Conservation (phyloP, 2,329 filamentous ascomycete species). For the Graphilbum fragrans region DNA sequence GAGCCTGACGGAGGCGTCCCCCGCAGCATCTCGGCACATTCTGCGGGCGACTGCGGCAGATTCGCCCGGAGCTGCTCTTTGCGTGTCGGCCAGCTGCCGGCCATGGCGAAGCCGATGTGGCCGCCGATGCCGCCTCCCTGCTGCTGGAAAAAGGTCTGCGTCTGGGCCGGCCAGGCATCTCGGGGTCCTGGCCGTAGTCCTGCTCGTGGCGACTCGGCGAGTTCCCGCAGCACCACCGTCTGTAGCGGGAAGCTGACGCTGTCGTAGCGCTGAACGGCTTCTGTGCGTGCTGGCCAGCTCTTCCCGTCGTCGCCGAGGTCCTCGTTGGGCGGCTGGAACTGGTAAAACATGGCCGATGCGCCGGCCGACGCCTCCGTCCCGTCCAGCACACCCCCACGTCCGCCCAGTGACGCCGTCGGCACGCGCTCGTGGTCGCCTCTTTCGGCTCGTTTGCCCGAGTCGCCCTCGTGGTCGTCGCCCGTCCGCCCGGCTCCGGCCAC, state of each 20-base stretch:
- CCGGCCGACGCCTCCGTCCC: too few species aligned
- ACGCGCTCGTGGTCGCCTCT: background rate
- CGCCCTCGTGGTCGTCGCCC: background rate
- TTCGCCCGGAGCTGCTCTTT: conserved; percentile 21
- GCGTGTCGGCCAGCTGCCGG: conserved; percentile 30
- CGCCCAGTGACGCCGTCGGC: too few species aligned
- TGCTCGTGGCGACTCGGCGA: background rate
- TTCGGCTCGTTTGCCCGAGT: background rate
- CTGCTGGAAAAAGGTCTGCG: background rate
- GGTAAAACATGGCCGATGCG: background rate
- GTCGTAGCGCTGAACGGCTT: too few species aligned
- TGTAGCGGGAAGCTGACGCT: background rate
- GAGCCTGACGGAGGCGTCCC: background rate
- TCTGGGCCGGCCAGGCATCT: background rate
- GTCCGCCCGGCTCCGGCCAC: conserved; percentile 9
- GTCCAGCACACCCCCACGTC: too few species aligned
- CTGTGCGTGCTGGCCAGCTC: too few species aligned
- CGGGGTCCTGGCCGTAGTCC: too few species aligned
- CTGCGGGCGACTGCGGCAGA: conserved; percentile 15
- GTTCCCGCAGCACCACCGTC: background rate
- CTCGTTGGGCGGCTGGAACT: background rate
- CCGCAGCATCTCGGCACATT: conserved; percentile 6
- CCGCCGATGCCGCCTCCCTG: conserved; percentile 15
- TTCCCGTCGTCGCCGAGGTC: background rate
- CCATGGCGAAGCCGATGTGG: conserved; percentile 25